A percentile compares a stretch with the other conserved stretches of the same genome.
phyloP scores from a whole-genome alignment of 1,139 yeast species.

The Yamadazyma sp. region DNA sequence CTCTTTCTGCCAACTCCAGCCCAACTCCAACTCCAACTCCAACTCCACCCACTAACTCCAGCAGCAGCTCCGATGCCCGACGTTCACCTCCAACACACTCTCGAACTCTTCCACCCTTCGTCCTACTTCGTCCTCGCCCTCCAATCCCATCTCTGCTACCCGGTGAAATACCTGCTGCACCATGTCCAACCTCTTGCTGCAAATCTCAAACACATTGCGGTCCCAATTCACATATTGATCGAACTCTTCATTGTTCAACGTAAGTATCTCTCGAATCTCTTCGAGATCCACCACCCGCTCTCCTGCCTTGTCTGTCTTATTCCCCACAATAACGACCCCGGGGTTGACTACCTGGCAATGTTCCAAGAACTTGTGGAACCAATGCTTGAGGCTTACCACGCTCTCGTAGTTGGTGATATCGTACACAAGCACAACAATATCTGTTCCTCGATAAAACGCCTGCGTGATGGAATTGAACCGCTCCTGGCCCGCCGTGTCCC shows the following conservation, averaged over 20 bases:
- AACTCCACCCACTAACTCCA: background rate
- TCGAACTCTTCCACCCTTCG: conserved; percentile 37
- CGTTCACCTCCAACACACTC: conserved; percentile 29
- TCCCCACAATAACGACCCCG: conserved; percentile 55
- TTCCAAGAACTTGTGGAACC: conserved; percentile 52
- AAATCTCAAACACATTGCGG: conserved; percentile 43
- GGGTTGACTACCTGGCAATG: conserved; percentile 53
- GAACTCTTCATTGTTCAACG: conserved; percentile 25
- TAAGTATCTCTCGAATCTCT: conserved; percentile 43
- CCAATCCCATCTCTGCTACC: conserved; percentile 45
- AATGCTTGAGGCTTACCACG: conserved; percentile 48
- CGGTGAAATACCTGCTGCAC: conserved; percentile 43
- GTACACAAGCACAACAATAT: conserved; percentile 56
- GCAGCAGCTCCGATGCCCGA: conserved; percentile 1
- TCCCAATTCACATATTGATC: conserved; percentile 39
- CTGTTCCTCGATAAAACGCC: conserved; percentile 63
- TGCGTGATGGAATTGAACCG: conserved; percentile 59
- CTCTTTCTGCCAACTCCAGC: too few relatives aligned
- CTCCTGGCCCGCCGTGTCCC: conserved; percentile 74
- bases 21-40: too few relatives aligned
- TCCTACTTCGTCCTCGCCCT: conserved; percentile 8
- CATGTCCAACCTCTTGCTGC: conserved; percentile 38
- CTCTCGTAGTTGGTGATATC: conserved; percentile 58
- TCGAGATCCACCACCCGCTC: conserved; percentile 43
- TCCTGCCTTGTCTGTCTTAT: conserved; percentile 44